phyloP scores from a whole-genome alignment of 345 rosid genomes.

The Salix exigua region DNA sequence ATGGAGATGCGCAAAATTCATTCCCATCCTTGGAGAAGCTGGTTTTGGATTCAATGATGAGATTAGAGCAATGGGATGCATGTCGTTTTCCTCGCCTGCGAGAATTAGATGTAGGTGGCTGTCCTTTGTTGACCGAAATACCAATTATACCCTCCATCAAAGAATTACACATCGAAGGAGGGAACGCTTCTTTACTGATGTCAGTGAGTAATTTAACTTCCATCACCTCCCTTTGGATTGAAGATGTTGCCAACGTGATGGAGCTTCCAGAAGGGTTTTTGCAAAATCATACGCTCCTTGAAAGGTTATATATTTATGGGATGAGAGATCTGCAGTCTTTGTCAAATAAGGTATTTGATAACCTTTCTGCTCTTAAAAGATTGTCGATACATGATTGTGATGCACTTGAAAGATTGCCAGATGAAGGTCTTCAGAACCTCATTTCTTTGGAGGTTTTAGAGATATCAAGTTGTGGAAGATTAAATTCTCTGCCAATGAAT shows the following conservation, averaged over 20 bases:
- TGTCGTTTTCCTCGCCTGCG: background rate
- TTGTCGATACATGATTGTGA: background rate
- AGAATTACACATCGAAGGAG: background rate
- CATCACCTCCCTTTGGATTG: background rate
- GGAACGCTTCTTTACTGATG: background rate
- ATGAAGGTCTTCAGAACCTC: background rate
- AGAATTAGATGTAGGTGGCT: background rate
- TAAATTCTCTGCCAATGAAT: too few species aligned
- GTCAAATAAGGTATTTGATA: slow-evolving; percentile 1
- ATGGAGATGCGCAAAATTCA: background rate
- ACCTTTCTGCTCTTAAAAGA: background rate
- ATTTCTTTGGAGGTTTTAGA: background rate
- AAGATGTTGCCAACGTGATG: background rate
- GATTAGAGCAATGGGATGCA: background rate
- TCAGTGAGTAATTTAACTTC: background rate
- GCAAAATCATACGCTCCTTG: background rate
- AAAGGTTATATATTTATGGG: background rate
- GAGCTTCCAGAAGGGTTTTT: background rate
- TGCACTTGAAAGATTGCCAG: slow-evolving; percentile 7
- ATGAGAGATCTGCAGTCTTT: background rate
- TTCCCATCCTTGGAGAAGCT: background rate
- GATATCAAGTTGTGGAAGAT: too few species aligned
- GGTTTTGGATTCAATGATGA: background rate
- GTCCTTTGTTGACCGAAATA: background rate
- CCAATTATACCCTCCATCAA: background rate